Evolutionary conservation across 73 alveolate species (phyloP), one percentile per base, ranked within the genome.

Genomic region (Symbiodinium natans): DNA sequence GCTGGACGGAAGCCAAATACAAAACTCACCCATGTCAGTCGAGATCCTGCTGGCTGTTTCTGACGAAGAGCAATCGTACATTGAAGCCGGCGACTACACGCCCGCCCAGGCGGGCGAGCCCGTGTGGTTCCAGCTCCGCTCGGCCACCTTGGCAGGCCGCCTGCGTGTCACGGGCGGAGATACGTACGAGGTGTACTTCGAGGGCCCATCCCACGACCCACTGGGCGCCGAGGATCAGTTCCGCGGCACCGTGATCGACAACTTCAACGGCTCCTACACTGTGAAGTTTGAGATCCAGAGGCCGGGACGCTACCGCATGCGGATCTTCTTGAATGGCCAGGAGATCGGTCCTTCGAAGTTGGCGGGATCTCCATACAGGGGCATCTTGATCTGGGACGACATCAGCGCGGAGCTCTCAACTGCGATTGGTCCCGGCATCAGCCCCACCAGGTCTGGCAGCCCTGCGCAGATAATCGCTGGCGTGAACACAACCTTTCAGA

Each of bases 91-190:
- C 27, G 89, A 71, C 89, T 90, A 71, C 88, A 90, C 97, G 75
- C 46, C 48, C n/a, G 87, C 97, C 1, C 89, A 68, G 71, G 97
- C 97, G 21, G 97, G 97, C 3, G 97, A 90, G 41, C 97, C 97
- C 36, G 97, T 90, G 11, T 90, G 97, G 97, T 90, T 59, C 97
- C 97, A 90, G 77, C 80, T 90, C 46, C 97, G 97, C 29, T 90
- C 97, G 87, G 97, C 97, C 75, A 90, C 97, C 42, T 29, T 90
- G 80, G 97, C 97, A 34, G 97, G 97, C 15, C 97, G 97, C 56
- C 56, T 90, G 75, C 97, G 97, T 10, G 97, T 90, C 31, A 90
- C 97, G 19, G 97, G 97, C 17, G 97, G 97, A n/a, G 97, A 90
- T 46, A 29, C 29, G 56, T 90, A 90, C 80, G 56, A 68, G 29